phyloP scores from a whole-genome alignment of 352 stramenopile species.

The Globisporangium okanoganense region DNA sequence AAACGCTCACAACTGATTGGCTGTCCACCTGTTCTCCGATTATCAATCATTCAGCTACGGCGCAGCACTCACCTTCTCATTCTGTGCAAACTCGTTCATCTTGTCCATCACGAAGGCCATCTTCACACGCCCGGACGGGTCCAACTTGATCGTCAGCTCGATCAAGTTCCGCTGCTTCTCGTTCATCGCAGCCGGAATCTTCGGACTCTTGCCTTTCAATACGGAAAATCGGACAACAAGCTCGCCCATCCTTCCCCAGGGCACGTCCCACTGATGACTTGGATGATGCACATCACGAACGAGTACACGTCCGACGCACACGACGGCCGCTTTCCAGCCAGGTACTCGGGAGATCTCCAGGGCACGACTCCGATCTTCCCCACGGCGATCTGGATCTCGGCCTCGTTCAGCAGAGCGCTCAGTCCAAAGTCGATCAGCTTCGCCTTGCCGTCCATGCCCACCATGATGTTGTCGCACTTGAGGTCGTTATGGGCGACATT shows the following conservation, averaged over 20 bases:
- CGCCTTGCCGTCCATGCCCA: slow-evolving; percentile 15
- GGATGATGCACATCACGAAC: slow-evolving; percentile 8
- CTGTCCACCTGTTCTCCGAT: no score
- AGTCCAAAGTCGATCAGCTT: slow-evolving; percentile 26
- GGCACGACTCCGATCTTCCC: slow-evolving; percentile 1
- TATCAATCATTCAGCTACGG: no score
- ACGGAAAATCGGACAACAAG: background rate
- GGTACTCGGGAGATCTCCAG: slow-evolving; percentile 3
- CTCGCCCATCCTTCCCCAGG: background rate
- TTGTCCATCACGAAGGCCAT: background rate
- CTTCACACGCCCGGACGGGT: background rate
- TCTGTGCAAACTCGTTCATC: background rate
- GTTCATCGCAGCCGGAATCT: background rate
- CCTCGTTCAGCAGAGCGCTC: background rate
- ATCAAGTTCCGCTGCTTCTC: background rate
- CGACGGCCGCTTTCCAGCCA: background rate
- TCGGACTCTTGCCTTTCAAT: background rate
- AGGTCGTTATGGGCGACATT: slow-evolving; percentile 19
- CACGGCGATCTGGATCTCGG: slow-evolving; percentile 18
- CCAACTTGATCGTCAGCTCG: background rate
- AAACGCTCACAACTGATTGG: no score
- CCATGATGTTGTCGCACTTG: slow-evolving; percentile 22
- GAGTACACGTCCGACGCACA: slow-evolving; percentile 9
- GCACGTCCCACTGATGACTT: background rate
- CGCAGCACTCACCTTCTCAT: background rate